Base-by-base conservation (phyloP, 352 stramenopile species). In the Globisporangium paroecandrum region DNA sequence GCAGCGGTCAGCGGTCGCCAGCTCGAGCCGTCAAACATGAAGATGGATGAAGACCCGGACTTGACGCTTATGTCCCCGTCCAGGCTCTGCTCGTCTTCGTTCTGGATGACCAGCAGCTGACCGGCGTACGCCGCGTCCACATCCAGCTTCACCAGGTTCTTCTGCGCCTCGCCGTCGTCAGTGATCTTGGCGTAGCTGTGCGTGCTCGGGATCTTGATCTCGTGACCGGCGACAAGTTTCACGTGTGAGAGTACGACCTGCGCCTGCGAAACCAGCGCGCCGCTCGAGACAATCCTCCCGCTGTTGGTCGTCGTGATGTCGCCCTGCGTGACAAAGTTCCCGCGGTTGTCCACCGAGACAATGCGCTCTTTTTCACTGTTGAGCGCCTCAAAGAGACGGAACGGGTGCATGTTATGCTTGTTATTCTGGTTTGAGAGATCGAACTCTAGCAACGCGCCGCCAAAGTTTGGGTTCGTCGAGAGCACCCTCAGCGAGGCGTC, bases 91-190 rank as follows among this genome's bases (percentile, higher is more conserved):
- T 83, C 81, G 68, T 92, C 86, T 27, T 89, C 79, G 64, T 92
- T 94, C 65, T 94, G 86, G 32, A 94, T 72, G 18, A 94, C 72
- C 32, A 94, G 74, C 8, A 94, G 68, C 56, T 94, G 86, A 1
- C 86, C 86, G 24, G 74, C 72, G 24, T 77, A 77, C 1, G 86
- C 82, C 4, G 74, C 58, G 4, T 70, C 41, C 43, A 51, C 62
- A 49, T 89, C 81, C 3, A 94, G 82, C n/a, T 46, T 62, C 1
- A 76, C 82, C 0, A 27, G 27, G 36, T 89, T 91, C 20, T 57
- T 20, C 3, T 62, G 61, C 0, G 27, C 36, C 9, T 64, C 70
- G 24, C 85, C 85, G 38, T 94, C 81, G 66, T 71, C 78, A 0
- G 74, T 83, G 63, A 94, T 73, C 54, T 88, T 74, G 29, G 92